Evolutionary conservation across 2,329 filamentous ascomycete species (phyloP), one percentile per base, ranked within the genome.

Genomic region (Sporothrix phasma): DNA sequence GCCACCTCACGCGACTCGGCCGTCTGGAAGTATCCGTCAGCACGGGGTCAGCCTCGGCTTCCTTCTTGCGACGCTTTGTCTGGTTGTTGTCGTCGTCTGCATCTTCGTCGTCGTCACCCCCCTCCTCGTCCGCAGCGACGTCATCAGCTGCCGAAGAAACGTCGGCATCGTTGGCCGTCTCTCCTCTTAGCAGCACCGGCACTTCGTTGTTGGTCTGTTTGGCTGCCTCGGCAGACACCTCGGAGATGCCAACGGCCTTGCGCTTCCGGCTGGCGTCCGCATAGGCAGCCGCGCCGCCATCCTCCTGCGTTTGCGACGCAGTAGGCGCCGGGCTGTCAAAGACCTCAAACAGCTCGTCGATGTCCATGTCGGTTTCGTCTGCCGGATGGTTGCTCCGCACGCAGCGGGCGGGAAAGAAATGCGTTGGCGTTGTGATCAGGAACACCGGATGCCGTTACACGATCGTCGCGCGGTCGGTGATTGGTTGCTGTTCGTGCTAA

Each of bases 21-120:
- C 13, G 94, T 97, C 78, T 97, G 87, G 75, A 99, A 99, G 88
- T 86, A 77, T 99, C 94, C 22, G 93, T 92, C 70, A 97, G 84
- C 54, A 97, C 87, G 5, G 93, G 90, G 67, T 88, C 62, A 37
- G 72, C 71, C 34, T 88, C 88, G 60, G 76, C 78, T 63, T 85
- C 81, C 72, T 85, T 82, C 69, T 84, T 81, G 61, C 82, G 80
- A 69, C 88, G 85, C 75, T 90, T 91, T 66, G 73, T 76, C 54
- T 85, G 77, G 49, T 77, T 78, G 46, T 80, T 77, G 1, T 76
- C 74, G 29, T 74, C 73, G 45, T 79, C 76, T 1, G 76, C 75
- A 24, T 74, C 71, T 26, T 77, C 74, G 22, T 75, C 72, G n/a
- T 76, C 75, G 39, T 74, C 70, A 29, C 77, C 74, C 22, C 74